Percentiles rank a stretch among this genome's conserved stretches.
These are phyloP conservation scores for Atkinsonella hypoxylon DNA, from an alignment of 2,329 filamentous ascomycete species.

Conservation along the genomic window DNA sequence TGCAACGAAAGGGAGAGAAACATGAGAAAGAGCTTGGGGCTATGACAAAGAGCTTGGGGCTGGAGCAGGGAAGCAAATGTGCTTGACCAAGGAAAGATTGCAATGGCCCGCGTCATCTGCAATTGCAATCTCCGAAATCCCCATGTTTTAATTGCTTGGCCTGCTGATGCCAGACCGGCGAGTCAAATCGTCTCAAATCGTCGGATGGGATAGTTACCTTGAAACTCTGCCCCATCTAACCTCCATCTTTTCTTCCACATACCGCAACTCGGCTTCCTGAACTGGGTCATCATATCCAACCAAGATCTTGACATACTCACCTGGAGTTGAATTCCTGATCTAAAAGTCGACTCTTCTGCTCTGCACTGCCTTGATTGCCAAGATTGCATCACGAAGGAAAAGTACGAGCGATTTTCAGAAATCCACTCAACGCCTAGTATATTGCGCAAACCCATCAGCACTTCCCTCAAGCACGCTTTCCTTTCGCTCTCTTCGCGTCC, in stretches of 20 bases:
- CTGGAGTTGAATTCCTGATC: neutral
- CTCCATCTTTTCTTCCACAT: neutral
- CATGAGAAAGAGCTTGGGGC: neutral
- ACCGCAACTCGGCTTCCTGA: neutral
- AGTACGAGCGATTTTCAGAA: neutral
- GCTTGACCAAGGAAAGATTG: neutral
- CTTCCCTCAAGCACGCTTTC: neutral
- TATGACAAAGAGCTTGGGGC: neutral
- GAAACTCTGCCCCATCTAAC: neutral
- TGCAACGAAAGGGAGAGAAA: neutral
- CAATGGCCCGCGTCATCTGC: neutral
- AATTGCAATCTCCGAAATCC: neutral
- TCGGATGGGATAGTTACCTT: neutral
- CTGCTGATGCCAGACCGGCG: too few species aligned
- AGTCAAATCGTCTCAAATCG: too few species aligned
- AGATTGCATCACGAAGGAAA: neutral
- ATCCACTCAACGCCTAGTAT: neutral
- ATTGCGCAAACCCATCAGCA: neutral
- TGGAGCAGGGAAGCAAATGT: slow-evolving; percentile 1
- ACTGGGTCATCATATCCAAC: neutral
- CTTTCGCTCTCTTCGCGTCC: neutral
- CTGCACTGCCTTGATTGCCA: neutral
- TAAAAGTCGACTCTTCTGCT: neutral
- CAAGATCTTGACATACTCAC: neutral
- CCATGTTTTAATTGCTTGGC: neutral